Evolutionary conservation across 2,329 filamentous ascomycete species (phyloP), one percentile per base, ranked within the genome.

Genomic region (Dothistroma pini): DNA sequence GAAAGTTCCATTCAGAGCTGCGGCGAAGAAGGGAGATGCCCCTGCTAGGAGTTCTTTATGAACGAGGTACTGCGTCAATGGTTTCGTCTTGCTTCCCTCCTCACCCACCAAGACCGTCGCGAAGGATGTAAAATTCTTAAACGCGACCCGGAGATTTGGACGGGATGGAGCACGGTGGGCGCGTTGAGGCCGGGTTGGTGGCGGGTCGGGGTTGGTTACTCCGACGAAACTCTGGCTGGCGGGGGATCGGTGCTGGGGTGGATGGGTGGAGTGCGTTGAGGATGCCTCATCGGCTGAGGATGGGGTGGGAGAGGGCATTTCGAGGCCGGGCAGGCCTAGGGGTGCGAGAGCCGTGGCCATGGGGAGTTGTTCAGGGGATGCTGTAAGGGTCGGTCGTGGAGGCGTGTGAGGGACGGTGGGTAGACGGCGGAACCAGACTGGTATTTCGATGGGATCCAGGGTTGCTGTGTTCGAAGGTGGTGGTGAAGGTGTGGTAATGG

Each of bases 11-110:
- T 76, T 78, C 52, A 83, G 76, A 3, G 80, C 79, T 48, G 80
- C 80, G 55, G 78, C 75, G 72, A 83, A 83, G 73, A 82, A 83
- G 22, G 79, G 77, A 1, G 78, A 81, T 66, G 78, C 73, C 8
- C 69, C 62, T 2, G 77, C 78, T n/a, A 82, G 73, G 34, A 82
- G 75, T 41, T 79, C 75, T 50, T 77, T 79, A 71, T 83, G 81
- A 12, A 83, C 71, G 56, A 75, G 71, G 67, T 80, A 83, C 16
- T 70, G 74, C 5, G 73, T 76, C 21, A 68, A 64, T 11, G 73
- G 70, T 22, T 69, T 59, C 14, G 54, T 56, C 34, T 69, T 69
- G 54, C 65, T 61, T 21, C 51, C 57, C 34, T 65, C 53, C 44
- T 75, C 71, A 29, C 80, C 79, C 32, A 82, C 72, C 52, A 74